phyloP scores from a whole-genome alignment of 441 rosid genomes.

The Pelargonium australe region DNA sequence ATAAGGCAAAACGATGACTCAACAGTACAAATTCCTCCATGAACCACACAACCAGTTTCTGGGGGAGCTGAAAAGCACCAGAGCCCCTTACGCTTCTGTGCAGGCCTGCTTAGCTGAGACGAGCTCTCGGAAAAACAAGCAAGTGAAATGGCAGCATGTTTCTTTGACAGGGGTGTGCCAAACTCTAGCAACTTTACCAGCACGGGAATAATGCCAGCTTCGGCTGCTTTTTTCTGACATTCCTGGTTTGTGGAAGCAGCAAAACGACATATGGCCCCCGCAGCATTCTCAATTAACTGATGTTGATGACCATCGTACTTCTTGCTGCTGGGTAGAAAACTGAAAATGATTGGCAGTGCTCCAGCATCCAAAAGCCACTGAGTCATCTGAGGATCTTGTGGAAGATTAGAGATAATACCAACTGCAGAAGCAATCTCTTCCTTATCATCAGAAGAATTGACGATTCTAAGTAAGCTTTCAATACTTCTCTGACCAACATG shows the following conservation, averaged over 20 bases:
- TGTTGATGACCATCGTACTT: conserved; percentile 28
- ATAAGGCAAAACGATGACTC: conserved; percentile 58
- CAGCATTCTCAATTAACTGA: conserved; percentile 42
- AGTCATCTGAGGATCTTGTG: conserved; percentile 40
- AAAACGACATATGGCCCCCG: conserved; percentile 44
- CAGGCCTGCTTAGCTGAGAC: conserved; percentile 28
- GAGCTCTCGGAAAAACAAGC: conserved; percentile 45
- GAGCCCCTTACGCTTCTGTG: conserved; percentile 34
- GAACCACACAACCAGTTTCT: conserved; percentile 38
- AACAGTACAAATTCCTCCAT: conserved; percentile 47
- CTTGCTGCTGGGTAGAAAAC: conserved; percentile 20
- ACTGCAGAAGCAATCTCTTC: conserved; percentile 47
- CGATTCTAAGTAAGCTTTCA: conserved; percentile 39
- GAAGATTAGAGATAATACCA: conserved; percentile 44
- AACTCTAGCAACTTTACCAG: conserved; percentile 39
- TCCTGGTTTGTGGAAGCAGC: conserved; percentile 33
- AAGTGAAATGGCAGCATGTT: conserved; percentile 43
- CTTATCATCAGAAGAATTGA: conserved; percentile 32
- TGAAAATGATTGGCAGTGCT: conserved; percentile 29
- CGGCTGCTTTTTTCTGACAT: conserved; percentile 50
- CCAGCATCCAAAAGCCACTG: conserved; percentile 45
- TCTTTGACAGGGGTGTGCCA: conserved; percentile 41
- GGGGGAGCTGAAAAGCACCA: conserved; percentile 50
- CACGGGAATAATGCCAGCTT: conserved; percentile 43
- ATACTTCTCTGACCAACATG: conserved; percentile 39